Conservation (phyloP, 176 grass and related monocot genomes). For the Eragrostis curvula region DNA sequence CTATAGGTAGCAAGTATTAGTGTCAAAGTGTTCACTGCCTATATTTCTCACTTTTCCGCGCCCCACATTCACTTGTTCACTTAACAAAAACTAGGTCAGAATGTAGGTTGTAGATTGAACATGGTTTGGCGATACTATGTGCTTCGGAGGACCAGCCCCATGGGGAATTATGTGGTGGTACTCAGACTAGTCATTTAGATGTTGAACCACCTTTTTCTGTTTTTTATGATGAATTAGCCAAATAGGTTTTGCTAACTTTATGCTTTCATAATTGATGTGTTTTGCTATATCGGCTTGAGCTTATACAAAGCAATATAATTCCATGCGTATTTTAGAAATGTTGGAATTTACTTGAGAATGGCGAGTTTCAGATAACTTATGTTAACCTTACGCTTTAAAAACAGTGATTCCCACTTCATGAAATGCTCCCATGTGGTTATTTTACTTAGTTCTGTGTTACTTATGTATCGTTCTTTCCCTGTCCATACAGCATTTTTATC, state of each 20-base stretch:
- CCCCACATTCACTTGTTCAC: not conserved
- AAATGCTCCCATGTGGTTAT: not conserved
- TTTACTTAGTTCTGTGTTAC: not conserved
- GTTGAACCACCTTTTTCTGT: not conserved
- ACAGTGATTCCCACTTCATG: not conserved
- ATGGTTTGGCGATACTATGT: constrained; percentile 15
- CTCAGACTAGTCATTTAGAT: not conserved
- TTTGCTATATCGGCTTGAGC: constrained; percentile 3
- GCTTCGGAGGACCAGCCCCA: too few relatives aligned
- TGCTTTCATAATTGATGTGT: constrained; percentile 27
- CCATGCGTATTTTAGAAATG: not conserved
- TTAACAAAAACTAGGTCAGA: not conserved
- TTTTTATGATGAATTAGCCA: constrained; percentile 14
- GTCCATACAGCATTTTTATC: not conserved
- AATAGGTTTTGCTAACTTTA: not conserved
- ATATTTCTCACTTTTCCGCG: not conserved
- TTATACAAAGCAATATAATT: not conserved
- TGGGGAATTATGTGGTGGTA: not conserved
- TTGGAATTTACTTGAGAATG: not conserved
- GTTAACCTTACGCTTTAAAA: not conserved
- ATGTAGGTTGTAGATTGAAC: not conserved
- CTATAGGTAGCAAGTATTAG: not conserved
- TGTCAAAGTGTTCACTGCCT: not conserved
- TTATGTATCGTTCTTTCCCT: not conserved
- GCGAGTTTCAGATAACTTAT: not conserved